Conservation (phyloP, 352 stramenopile genomes). For the Halophytophthora batemanensis region DNA sequence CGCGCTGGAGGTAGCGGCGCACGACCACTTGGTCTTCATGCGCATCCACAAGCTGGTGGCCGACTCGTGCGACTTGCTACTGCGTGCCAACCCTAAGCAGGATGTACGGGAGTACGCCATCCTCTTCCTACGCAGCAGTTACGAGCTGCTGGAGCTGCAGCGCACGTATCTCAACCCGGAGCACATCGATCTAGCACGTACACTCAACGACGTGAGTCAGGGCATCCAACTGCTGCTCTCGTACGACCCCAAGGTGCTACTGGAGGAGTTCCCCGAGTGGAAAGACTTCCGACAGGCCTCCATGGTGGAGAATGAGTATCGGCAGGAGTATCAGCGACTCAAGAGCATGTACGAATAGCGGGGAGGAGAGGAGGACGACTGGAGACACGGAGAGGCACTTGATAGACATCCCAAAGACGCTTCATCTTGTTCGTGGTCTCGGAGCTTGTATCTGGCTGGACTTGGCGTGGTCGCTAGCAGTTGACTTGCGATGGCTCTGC, state of each 20-base stretch:
- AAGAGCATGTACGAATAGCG: constrained; percentile 89
- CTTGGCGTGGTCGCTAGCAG: neutral
- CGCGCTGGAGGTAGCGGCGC: constrained; percentile 74
- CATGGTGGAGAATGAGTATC: constrained; percentile 84
- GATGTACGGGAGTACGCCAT: constrained; percentile 84
- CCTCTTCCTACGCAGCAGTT: constrained; percentile 83
- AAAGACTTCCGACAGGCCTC: constrained; percentile 87
- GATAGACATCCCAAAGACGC: constrained; percentile 10
- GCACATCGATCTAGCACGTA: constrained; percentile 91
- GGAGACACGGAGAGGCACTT: constrained; percentile 6
- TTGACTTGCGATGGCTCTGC: constrained; percentile 2
- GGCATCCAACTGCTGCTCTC: constrained; percentile 89
- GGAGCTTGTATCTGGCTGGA: too few species aligned
- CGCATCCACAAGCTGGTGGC: constrained; percentile 90
- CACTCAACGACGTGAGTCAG: constrained; percentile 91
- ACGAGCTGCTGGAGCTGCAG: constrained; percentile 89
- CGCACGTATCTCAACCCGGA: constrained; percentile 71
- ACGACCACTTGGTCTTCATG: constrained; percentile 87
- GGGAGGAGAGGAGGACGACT: constrained; percentile 1
- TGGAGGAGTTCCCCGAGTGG: constrained; percentile 85
- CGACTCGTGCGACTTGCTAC: constrained; percentile 85
- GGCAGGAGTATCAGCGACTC: constrained; percentile 89
- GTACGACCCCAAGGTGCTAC: constrained; percentile 77
- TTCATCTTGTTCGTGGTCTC: constrained; percentile 8
- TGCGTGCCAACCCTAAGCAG: constrained; percentile 55